Evolutionary conservation across 73 alveolate genomes (phyloP), one percentile per base, ranked within the genome.

Genomic region (Paramecium tetraurelia): DNA sequence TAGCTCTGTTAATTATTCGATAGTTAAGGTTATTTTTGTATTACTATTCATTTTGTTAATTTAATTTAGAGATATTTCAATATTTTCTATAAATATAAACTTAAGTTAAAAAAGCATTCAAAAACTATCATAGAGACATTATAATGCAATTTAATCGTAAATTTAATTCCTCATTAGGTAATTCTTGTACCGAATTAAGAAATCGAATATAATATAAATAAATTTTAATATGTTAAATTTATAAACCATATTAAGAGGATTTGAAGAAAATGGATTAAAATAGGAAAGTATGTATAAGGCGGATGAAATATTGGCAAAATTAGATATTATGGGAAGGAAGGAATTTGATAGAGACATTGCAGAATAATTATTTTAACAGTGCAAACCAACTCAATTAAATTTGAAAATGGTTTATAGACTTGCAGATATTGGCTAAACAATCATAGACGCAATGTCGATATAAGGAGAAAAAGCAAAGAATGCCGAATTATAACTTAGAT

Each of bases 301-400:
- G 38, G 86, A 72, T 35, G 86, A 72, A 72, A 72, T 72, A 10
- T 36, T 36, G n/a, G 59, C 59, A n/a, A 40, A 33, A 21, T 18
- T 72, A 31, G 86, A 72, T 38, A 12, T 1, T 10, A 33, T 72
- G 59, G 59, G 68, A 27, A 36, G n/a, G 59, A 72, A 40, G 35
- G 86, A 72, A 40, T 72, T 72, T 72, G 86, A 80, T 80, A 16
- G 90, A 35, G 90, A 80, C 4, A 27, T 80, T 43, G 90, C 90
- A 41, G 72, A 41, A 21, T 46, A 80, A 80, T 43, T 80, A 48
- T 80, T 43, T 41, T 27, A 80, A 22, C 57, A 44, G 43, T 44
- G 76, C 43, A 21, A 22, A 18, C 75, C 90, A 43, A 44, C 70
- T 24, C 14, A 44, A 22, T 21, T 44, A 18, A 80, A 80, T 80